These are phyloP conservation scores for Blastobotrys peoriensis DNA, from an alignment of 805 yeast genomes.

Conservation along the genomic window DNA sequence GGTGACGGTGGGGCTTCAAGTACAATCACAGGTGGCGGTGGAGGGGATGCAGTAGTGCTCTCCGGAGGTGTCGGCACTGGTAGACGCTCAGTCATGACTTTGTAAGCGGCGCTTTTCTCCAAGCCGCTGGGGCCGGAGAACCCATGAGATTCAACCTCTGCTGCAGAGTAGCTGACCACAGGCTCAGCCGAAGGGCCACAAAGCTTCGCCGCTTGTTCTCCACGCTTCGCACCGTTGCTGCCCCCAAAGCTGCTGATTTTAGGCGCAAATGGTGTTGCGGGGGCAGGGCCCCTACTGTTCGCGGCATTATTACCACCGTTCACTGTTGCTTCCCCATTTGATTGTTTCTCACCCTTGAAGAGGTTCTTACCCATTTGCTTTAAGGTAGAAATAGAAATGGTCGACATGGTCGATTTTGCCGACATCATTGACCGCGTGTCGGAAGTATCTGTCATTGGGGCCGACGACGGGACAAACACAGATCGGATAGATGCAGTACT, in stretches of 20 bases:
- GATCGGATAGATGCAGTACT: slow-evolving; percentile 4
- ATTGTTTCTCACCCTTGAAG: slow-evolving; percentile 6
- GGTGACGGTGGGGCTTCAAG: background rate
- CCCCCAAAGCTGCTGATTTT: background rate
- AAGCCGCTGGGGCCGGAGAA: background rate
- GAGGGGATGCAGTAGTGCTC: background rate
- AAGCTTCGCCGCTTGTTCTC: background rate
- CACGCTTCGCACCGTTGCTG: background rate
- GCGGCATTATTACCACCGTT: background rate
- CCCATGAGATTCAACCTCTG: slow-evolving; percentile 14
- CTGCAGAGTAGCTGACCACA: slow-evolving; percentile 15
- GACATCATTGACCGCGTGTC: slow-evolving; percentile 25
- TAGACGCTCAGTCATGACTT: slow-evolving; percentile 1
- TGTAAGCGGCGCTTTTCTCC: background rate
- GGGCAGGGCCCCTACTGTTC: background rate
- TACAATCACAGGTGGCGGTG: slow-evolving; percentile 1
- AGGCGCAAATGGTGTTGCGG: background rate
- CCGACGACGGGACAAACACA: slow-evolving; percentile 2
- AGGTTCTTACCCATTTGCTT: slow-evolving; percentile 11
- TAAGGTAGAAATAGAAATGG: slow-evolving; percentile 24
- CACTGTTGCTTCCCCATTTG: background rate
- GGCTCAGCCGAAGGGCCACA: slow-evolving; percentile 9
- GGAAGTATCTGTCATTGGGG: background rate
- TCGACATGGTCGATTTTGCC: slow-evolving; percentile 23
- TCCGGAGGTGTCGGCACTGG: slow-evolving; percentile 1